A percentile compares a stretch with the other conserved stretches of the same genome.
phyloP scores from a whole-genome alignment of 768 basidiomycete genomes.

The Agaricus subrufescens region DNA sequence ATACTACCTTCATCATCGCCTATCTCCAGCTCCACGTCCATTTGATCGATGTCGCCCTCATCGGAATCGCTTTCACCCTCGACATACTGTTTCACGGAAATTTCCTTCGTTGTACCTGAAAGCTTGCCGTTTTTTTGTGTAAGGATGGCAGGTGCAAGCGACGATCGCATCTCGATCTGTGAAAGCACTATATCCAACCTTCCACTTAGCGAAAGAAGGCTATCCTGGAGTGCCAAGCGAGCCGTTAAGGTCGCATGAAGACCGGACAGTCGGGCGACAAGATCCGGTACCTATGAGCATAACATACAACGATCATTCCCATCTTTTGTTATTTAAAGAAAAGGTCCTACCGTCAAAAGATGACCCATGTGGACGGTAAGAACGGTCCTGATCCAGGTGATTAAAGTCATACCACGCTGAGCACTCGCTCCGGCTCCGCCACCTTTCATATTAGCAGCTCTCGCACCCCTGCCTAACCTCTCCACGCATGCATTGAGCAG shows the following conservation, averaged over 20 bases:
- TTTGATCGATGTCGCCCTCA: constrained; percentile 52
- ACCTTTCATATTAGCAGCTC: constrained; percentile 70
- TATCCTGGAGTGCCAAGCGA: constrained; percentile 79
- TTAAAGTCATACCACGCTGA: constrained; percentile 65
- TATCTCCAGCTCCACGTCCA: constrained; percentile 59
- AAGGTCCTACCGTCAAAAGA: constrained; percentile 78
- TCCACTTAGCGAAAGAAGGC: constrained; percentile 80
- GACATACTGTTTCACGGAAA: constrained; percentile 51
- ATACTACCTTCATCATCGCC: constrained; percentile 70
- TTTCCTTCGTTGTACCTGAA: constrained; percentile 25
- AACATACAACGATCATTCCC: background rate
- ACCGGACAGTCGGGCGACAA: constrained; percentile 81
- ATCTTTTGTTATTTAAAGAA: background rate
- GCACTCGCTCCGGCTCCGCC: constrained; percentile 76
- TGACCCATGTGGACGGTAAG: constrained; percentile 85
- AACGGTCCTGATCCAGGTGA: constrained; percentile 78
- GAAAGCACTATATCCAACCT: constrained; percentile 91
- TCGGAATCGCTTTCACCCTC: constrained; percentile 71
- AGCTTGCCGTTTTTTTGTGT: constrained; percentile 34
- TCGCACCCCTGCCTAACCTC: constrained; percentile 71
- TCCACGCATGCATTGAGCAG: constrained; percentile 88
- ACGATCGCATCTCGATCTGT: constrained; percentile 86
- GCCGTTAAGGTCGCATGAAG: constrained; percentile 79
- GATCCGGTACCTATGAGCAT: constrained; percentile 74
- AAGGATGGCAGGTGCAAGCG: constrained; percentile 57